phyloP scores from a whole-genome alignment of 768 basidiomycete genomes.

The Sarcodon sp. region DNA sequence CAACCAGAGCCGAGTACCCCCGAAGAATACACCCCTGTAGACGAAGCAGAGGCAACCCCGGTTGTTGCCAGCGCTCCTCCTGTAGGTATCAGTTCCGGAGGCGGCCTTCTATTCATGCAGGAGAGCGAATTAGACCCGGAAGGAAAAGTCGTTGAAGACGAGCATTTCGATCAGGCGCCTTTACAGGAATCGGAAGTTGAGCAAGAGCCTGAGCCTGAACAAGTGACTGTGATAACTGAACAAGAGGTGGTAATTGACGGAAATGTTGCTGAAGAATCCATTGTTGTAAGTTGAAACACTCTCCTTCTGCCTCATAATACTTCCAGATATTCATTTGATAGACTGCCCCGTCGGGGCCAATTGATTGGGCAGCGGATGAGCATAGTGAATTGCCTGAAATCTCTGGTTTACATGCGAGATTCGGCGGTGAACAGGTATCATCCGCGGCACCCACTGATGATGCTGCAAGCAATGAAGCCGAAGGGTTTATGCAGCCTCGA shows the following conservation, averaged over 20 bases:
- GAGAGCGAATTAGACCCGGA: slow-evolving; percentile 61
- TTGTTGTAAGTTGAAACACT: slow-evolving; percentile 9
- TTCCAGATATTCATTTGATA: slow-evolving; percentile 1
- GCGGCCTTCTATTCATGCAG: slow-evolving; percentile 72
- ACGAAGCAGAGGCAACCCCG: slow-evolving; percentile 1
- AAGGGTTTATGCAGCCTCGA: slow-evolving; percentile 35
- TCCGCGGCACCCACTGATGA: slow-evolving; percentile 23
- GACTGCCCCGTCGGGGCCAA: slow-evolving; percentile 18
- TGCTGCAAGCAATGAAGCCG: slow-evolving; percentile 31
- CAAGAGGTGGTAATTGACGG: slow-evolving; percentile 14
- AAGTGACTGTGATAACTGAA: slow-evolving; percentile 8
- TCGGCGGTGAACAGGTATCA: slow-evolving; percentile 63
- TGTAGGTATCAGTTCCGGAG: slow-evolving; percentile 25
- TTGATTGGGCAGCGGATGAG: slow-evolving; percentile 83
- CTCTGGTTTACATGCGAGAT: slow-evolving; percentile 61
- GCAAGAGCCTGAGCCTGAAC: slow-evolving; percentile 10
- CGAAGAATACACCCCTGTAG: slow-evolving; percentile 1
- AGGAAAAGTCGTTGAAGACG: slow-evolving; percentile 7
- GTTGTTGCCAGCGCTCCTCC: slow-evolving; percentile 26
- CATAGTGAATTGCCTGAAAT: slow-evolving; percentile 70
- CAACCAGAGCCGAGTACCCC: slow-evolving; percentile 20
- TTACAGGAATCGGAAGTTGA: slow-evolving; percentile 28
- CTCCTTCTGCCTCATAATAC: neutral
- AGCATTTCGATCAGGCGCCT: slow-evolving; percentile 31
- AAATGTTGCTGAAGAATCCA: slow-evolving; percentile 11